A percentile compares a stretch with the other conserved stretches of the same genome.
phyloP scores from a whole-genome alignment of 2,329 filamentous ascomycete genomes.

The Setomelanomma holmii region DNA sequence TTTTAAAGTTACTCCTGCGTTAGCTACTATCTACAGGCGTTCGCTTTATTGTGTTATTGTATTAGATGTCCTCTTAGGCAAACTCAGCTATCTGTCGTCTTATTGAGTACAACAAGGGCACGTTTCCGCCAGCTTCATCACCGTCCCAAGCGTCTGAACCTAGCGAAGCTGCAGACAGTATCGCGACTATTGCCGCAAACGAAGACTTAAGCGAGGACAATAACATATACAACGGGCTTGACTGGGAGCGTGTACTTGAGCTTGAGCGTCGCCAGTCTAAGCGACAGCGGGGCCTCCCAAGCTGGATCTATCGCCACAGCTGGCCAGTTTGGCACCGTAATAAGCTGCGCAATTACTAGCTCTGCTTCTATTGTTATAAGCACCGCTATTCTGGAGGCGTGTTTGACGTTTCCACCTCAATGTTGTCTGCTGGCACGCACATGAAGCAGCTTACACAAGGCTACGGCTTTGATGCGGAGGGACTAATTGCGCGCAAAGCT shows the following conservation, averaged over 20 bases:
- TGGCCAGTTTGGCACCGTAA: slow-evolving; percentile 5
- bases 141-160: too few species aligned
- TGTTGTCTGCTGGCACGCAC: neutral
- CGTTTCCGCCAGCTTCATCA: neutral
- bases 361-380: slow-evolving; percentile 3
- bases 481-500: neutral
- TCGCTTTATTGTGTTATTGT: too few species aligned
- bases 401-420: neutral
- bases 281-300: neutral
- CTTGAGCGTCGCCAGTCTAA: neutral
- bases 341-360: slow-evolving; percentile 2
- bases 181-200: neutral
- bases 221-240: neutral
- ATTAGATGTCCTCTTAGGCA: too few species aligned
- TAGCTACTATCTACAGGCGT: too few species aligned
- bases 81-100: neutral
- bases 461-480: neutral
- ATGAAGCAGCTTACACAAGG: neutral
- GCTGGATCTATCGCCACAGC: slow-evolving; percentile 6
- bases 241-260: neutral
- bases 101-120: neutral
- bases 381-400: neutral
- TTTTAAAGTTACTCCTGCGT: too few species aligned
- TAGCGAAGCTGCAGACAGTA: neutral
- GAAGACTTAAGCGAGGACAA: neutral